A percentile compares a stretch with the other conserved stretches of the same genome.
Evolutionary conservation across 495 filamentous ascomycete species (phyloP).

Genomic region (Penicillium ochrochloron): DNA sequence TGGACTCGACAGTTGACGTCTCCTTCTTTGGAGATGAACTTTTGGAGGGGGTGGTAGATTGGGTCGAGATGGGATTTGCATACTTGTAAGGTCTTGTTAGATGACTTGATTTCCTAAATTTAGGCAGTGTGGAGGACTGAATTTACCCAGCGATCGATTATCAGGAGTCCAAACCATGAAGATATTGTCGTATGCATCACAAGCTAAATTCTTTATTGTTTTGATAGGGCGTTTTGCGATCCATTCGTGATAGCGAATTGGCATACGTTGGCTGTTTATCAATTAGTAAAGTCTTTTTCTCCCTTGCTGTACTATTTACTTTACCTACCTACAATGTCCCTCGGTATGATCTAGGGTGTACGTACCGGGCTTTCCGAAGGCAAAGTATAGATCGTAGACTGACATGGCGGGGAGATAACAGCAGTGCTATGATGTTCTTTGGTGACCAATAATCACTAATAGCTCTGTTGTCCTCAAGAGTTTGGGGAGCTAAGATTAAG

Average conservation of each 20-base stretch:
- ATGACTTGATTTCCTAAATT: too few relatives aligned
- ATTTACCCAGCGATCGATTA: background rate
- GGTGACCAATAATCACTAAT: background rate
- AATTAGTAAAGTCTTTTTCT: background rate
- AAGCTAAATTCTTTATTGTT: background rate
- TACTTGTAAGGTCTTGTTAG: background rate
- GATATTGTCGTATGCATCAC: conserved; percentile 4
- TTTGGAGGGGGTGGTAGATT: conserved; percentile 3
- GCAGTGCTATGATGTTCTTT: background rate
- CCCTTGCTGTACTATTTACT: too few relatives aligned
- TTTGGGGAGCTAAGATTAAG: background rate
- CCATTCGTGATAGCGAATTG: background rate
- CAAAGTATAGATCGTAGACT: conserved; percentile 15
- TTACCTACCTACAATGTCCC: conserved; percentile 1
- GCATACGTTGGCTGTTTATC: background rate
- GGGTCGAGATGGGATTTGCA: background rate
- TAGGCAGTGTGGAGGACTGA: background rate
- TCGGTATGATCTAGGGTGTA: conserved; percentile 10
- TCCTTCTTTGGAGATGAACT: conserved; percentile 3
- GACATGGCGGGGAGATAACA: background rate
- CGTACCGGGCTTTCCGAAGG: conserved; percentile 12
- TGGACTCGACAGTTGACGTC: conserved; percentile 4
- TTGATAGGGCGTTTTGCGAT: background rate
- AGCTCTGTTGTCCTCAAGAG: background rate
- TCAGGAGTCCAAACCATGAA: conserved; percentile 9